phyloP scores from a whole-genome alignment of 257 asterid species.

The Solanum ahanhuiri region DNA sequence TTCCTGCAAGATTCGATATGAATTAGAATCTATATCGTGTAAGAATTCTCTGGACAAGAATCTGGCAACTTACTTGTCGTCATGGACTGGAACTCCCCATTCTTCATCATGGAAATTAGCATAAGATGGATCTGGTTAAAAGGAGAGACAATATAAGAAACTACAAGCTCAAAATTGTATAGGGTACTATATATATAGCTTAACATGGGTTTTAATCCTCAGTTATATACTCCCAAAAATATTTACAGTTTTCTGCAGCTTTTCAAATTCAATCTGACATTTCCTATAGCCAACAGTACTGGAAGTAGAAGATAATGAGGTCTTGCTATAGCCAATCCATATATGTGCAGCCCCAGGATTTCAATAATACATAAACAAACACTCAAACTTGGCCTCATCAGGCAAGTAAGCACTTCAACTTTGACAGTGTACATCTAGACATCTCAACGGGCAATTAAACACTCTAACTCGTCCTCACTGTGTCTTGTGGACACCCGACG shows the following conservation, averaged over 20 bases:
- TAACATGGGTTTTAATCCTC: not conserved
- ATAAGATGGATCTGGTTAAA: conserved; percentile 28
- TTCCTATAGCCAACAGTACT: not conserved
- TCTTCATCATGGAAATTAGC: conserved; percentile 46
- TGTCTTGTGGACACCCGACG: not conserved
- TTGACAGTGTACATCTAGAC: not conserved
- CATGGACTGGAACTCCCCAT: conserved; percentile 49
- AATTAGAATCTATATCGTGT: not conserved
- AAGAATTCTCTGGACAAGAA: not conserved
- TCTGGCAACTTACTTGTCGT: conserved; percentile 50
- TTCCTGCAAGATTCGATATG: conserved; percentile 40
- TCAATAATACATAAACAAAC: not conserved
- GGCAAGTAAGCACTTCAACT: not conserved
- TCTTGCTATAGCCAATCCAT: not conserved
- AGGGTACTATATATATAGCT: not conserved
- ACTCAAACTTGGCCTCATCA: not conserved
- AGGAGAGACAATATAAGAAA: not conserved
- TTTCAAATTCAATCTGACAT: not conserved
- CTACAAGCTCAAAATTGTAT: conserved; percentile 14
- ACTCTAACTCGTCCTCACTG: not conserved
- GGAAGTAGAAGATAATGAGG: not conserved
- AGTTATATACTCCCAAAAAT: not conserved
- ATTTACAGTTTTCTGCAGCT: not conserved
- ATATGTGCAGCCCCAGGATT: not conserved
- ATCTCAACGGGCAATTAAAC: not conserved